Evolutionary conservation across 2,329 filamentous ascomycete genomes (phyloP).

Genomic region (Calonectria leucothoes): DNA sequence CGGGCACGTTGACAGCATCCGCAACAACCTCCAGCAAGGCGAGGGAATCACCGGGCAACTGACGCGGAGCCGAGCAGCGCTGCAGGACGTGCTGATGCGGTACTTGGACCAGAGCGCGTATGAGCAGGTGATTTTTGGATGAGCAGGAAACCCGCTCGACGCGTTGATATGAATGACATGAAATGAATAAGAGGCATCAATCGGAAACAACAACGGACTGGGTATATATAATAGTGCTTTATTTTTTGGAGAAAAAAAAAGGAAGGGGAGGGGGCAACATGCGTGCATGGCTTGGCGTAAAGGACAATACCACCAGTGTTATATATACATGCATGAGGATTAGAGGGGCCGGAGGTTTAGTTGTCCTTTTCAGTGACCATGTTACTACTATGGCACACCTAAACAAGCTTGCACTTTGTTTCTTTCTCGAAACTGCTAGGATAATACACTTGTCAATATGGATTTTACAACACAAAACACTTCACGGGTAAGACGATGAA

Average conservation of each 20-base stretch:
- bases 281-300: neutral
- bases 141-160: constrained; percentile 1
- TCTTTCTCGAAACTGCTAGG: too few species aligned
- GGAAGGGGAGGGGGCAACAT: neutral
- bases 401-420: neutral
- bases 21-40: constrained; percentile 64
- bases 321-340: neutral
- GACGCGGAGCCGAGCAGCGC: constrained; percentile 57
- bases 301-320: neutral
- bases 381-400: neutral
- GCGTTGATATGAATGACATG: constrained; percentile 8
- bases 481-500: neutral
- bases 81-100: constrained; percentile 60
- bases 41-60: constrained; percentile 64
- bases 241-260: neutral
- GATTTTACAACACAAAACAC: neutral
- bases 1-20: constrained; percentile 68
- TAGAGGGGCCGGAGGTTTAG: neutral
- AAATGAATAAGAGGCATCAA: neutral
- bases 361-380: neutral
- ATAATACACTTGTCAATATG: neutral
- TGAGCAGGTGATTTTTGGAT: constrained; percentile 60
- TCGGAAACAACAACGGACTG: neutral
- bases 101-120: constrained; percentile 59
- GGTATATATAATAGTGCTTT: neutral